Conservation (phyloP, 495 filamentous ascomycete genomes). For the Penicillium silybi region DNA sequence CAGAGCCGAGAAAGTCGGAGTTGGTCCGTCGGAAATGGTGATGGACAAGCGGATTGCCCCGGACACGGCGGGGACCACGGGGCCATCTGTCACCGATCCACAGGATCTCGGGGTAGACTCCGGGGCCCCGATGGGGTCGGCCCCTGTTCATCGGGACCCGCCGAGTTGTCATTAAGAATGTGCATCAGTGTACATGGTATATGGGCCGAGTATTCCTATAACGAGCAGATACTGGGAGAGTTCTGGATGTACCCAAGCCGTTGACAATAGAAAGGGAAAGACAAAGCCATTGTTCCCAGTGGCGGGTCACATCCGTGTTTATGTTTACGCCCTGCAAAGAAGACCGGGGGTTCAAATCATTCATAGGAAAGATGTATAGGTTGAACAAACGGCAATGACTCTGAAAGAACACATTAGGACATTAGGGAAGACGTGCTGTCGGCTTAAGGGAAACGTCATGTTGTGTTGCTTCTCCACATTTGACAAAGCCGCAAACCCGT, state of each 20-base stretch:
- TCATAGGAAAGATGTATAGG: too few relatives aligned
- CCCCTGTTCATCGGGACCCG: not conserved
- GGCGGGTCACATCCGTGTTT: too few relatives aligned
- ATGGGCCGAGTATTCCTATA: not conserved
- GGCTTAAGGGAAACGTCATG: slow-evolving; percentile 3
- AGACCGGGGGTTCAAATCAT: too few relatives aligned
- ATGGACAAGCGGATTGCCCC: slow-evolving; percentile 6
- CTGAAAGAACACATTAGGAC: too few relatives aligned
- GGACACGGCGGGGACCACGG: not conserved
- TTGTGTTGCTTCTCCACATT: slow-evolving; percentile 13
- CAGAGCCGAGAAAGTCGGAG: slow-evolving; percentile 1
- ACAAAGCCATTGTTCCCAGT: not conserved
- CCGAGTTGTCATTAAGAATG: not conserved
- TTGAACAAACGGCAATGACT: too few relatives aligned
- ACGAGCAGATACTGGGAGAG: not conserved
- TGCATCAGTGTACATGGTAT: too few relatives aligned
- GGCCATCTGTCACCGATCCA: not conserved
- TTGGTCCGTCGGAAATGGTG: slow-evolving; percentile 2
- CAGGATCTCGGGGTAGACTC: slow-evolving; percentile 4
- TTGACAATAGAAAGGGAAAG: not conserved
- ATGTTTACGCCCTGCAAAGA: too few relatives aligned
- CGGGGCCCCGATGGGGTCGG: not conserved
- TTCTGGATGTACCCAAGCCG: not conserved
- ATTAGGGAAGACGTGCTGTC: too few relatives aligned
- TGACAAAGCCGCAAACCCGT: not conserved